Evolutionary conservation across 1,284 basidiomycete genomes (phyloP), one percentile per base, ranked within the genome.

Genomic region (Peniophora sp.): DNA sequence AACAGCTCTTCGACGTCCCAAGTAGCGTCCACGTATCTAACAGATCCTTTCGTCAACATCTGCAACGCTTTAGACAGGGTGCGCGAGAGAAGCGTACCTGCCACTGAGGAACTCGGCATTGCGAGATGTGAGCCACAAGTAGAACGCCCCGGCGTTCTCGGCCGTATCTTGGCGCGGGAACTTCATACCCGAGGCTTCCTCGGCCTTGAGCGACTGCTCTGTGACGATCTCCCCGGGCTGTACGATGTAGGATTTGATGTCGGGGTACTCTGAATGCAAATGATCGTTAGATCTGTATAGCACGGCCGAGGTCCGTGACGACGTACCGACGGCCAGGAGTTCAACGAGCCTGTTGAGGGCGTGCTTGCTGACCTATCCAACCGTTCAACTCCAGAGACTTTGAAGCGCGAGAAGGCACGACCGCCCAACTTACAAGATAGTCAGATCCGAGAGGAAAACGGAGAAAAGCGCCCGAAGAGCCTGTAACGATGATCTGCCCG

Each of bases 31-130:
- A 41, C 20, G 20, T 17, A 41, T 6, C 39, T 41, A 22, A 5
- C 39, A 22, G 20, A 15, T 41, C 6, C 39, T 8, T n/a, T n/a
- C n/a, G n/a, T 17, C 15, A 17, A 41, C n/a, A n/a, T n/a, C 15
- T 15, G 20, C n/a, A 22, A 41, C 15, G n/a, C n/a, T n/a, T n/a
- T n/a, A n/a, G n/a, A 15, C n/a, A n/a, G 6, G 20, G 5, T 17
- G n/a, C n/a, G n/a, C n/a, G n/a, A n/a, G 15, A 41, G n/a, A 41
- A 17, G 17, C 15, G 15, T 36, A 45, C 23, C 43, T 10, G 17
- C 43, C 43, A 20, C 20, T 45, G 20, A 45, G 43, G 20, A 20
- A 45, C 43, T 45, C 43, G 23, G 43, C 43, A 9, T 45, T 45
- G 3, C 43, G 43, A 18, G 23, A 14, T 3, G 43, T 45, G 22